A percentile compares a stretch with the other conserved stretches of the same genome.
Conservation (phyloP, 495 filamentous ascomycete species). For the Parathielavia hyrcaniae region DNA sequence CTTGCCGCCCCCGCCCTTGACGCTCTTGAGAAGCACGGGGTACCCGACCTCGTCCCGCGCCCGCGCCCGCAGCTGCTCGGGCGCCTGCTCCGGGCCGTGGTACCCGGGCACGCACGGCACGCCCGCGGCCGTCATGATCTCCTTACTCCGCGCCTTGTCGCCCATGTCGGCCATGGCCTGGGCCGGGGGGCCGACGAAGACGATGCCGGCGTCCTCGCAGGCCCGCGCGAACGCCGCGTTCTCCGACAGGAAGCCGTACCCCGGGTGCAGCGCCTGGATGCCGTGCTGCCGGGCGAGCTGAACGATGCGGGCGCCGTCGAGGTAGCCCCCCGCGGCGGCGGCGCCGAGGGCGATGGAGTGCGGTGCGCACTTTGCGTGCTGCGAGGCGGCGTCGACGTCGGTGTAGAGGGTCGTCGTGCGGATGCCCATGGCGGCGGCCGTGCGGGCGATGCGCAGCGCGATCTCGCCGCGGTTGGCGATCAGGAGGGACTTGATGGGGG, state of each 20-base stretch:
- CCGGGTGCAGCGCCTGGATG: conserved; percentile 87
- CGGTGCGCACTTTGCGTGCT: conserved; percentile 81
- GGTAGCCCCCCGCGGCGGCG: conserved; percentile 68
- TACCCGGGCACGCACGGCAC: conserved; percentile 97
- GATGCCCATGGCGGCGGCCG: conserved; percentile 81
- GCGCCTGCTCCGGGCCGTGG: conserved; percentile 79
- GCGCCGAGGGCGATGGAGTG: conserved; percentile 76
- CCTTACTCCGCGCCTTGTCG: conserved; percentile 83
- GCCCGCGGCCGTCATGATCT: conserved; percentile 89
- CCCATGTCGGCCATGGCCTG: conserved; percentile 96
- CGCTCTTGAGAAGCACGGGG: conserved; percentile 92
- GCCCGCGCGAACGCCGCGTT: conserved; percentile 85
- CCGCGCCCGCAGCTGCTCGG: conserved; percentile 59
- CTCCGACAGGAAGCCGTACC: conserved; percentile 96
- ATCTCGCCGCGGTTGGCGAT: conserved; percentile 98
- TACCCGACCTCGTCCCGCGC: conserved; percentile 81
- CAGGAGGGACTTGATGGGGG: conserved; percentile 72
- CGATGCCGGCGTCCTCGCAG: conserved; percentile 83
- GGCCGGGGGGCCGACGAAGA: conserved; percentile 91
- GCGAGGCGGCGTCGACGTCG: conserved; percentile 76
- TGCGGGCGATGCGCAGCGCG: conserved; percentile 83
- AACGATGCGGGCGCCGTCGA: conserved; percentile 90
- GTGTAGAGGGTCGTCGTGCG: conserved; percentile 93
- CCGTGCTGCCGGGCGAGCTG: conserved; percentile 74
- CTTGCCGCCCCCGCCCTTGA: conserved; percentile 94